Evolutionary conservation across 2,329 filamentous ascomycete genomes (phyloP), one percentile per base, ranked within the genome.

Genomic region (Penicillium crustosum): DNA sequence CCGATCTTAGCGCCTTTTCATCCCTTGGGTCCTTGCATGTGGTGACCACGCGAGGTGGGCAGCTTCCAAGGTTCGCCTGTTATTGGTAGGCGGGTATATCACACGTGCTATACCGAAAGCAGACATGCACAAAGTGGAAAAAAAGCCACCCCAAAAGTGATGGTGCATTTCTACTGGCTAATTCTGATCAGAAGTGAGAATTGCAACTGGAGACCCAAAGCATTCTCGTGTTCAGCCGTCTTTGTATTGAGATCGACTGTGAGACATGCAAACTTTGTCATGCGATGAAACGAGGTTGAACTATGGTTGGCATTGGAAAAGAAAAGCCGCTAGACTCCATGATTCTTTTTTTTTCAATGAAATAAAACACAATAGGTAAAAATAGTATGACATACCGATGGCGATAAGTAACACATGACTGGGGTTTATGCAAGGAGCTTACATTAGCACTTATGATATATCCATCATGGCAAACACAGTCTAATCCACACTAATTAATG

Each of bases 1-100:
- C 48, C 55, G 60, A 61, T 64, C 49, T 60, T 64, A 62, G 61
- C 60, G 62, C 57, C 35, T 15, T 44, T 35, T 8, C 15, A 23
- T 39, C 31, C 33, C 33, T 9, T 31, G 43, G 19, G 1, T 44
- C 12, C 4, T 35, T 44, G 31, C 5, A 17, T 53, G 21, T 42
- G 33, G 17, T 7, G n/a, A 9, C 49, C 25, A 56, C 47, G 27
- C n/a, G 49, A 29, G 21, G 27, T 35, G 19, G 15, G 13, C 13
- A 29, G 42, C 10, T 42, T 48, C 31, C 19, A 48, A 13, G 29
- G 45, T 36, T 36, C 17, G 4, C 36, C 8, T 21, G 1, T 39
- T 41, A 10, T 15, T 19, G 36, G 44, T 33, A 31, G 21, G 35
- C 27, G 55, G 27, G 8, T 43, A 36, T 38, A 31, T 10, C 13